A percentile compares a stretch with the other conserved stretches of the same genome.
Conservation (phyloP, 164 flowering plant genomes). For the Nelumbo lutea region DNA sequence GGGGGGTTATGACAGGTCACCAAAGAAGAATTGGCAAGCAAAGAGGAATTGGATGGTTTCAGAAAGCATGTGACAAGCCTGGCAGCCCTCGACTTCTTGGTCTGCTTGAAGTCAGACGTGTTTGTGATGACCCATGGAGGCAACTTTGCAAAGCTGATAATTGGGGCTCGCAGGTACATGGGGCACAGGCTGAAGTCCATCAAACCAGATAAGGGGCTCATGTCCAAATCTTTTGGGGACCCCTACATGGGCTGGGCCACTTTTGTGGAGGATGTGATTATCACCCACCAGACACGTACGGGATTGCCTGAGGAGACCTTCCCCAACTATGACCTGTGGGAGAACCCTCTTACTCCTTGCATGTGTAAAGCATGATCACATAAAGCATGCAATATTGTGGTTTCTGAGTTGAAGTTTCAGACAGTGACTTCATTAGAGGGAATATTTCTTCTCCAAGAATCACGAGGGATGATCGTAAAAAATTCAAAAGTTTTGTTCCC, state of each 20-base stretch:
- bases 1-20: conserved; percentile 55
- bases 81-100: conserved; percentile 95
- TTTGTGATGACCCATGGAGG: conserved; percentile 99
- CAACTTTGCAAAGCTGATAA: conserved; percentile 88
- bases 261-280: conserved; percentile 85
- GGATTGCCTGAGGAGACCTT: conserved; percentile 93
- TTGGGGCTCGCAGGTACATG: conserved; percentile 90
- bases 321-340: conserved; percentile 97
- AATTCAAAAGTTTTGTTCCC: background rate
- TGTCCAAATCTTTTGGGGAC: conserved; percentile 99
- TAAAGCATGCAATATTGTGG: background rate
- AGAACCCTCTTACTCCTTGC: conserved; percentile 96
- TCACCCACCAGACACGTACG: conserved; percentile 90
- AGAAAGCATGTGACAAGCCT: conserved; percentile 92
- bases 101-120: conserved; percentile 92
- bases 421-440: background rate
- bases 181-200: conserved; percentile 91
- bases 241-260: conserved; percentile 98
- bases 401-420: background rate
- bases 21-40: conserved; percentile 79
- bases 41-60: conserved; percentile 74
- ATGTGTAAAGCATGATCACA: conserved; percentile 77
- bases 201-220: conserved; percentile 94
- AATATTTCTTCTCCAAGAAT: background rate
- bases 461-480: background rate